Evolutionary conservation across 169 alveolate genomes (phyloP), one percentile per base, ranked within the genome.

Genomic region (Eimeria praecox): DNA sequence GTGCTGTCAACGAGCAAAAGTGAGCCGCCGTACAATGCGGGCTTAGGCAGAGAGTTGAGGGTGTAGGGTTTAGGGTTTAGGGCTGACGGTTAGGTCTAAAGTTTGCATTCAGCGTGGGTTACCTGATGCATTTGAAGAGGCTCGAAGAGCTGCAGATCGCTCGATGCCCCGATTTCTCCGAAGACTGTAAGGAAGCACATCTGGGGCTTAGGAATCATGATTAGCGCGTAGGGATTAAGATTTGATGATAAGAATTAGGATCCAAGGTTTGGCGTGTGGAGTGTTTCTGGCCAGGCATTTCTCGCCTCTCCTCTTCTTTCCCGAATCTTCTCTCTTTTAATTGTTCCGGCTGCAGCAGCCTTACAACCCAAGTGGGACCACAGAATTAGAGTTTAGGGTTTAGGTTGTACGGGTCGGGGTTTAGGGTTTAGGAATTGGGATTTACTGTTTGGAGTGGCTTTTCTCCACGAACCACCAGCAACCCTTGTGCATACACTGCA

Each of bases 111-210:
- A 78, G 88, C 88, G 33, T 46, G 88, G 18, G 59, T 33, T 78
- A 20, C n/a, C 62, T 78, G 88, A 6, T 78, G 52, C 62, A n/a
- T 40, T 22, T 78, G 33, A 42, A 78, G 30, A 8, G 33, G 88
- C 88, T 78, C 35, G 38, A 78, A 46, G 88, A 78, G 88, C 62
- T 78, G 88, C 88, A 78, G 49, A 46, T 78, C 59, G 52, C 88
- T 10, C 88, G 88, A 4, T 78, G 88, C 64, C 88, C 88, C 12
- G 59, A 35, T 33, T 78, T 78, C 49, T 38, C 49, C 10, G 88
- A 78, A 20, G 59, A 9, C 59, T 78, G 88, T 78, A 42, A 78
- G 88, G 27, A 42, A 30, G n/a, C 83, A 59, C 30, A 16, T 0
- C n/a, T 59, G 22, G 8, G 80, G 80, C 8, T 69, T 69, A 69